Percentiles rank a stretch among this genome's conserved stretches.
These are phyloP conservation scores for Tetraselmis chui DNA, from an alignment of 139 green algal species.

Conservation along the genomic window DNA sequence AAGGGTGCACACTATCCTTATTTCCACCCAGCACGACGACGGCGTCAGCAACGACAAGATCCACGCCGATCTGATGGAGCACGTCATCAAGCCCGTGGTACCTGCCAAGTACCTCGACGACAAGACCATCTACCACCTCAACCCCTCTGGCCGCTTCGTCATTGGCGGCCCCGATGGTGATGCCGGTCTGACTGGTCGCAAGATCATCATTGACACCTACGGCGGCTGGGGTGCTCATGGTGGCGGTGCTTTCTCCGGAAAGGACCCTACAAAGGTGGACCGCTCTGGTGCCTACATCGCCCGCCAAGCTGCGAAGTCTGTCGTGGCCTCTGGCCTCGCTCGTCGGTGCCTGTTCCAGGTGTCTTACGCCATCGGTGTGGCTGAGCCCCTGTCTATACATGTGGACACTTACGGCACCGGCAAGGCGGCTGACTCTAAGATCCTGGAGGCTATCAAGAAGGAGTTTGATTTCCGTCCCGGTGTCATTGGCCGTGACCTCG, in stretches of 20 bases:
- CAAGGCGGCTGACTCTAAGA: slow-evolving; percentile 78
- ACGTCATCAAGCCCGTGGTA: slow-evolving; percentile 99
- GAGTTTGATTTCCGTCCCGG: slow-evolving; percentile 92
- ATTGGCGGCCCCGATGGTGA: slow-evolving; percentile 97
- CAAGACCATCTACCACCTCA: slow-evolving; percentile 99
- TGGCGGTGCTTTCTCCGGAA: slow-evolving; percentile 96
- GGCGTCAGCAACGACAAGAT: slow-evolving; percentile 97
- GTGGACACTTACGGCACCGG: slow-evolving; percentile 98
- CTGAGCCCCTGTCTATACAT: slow-evolving; percentile 93
- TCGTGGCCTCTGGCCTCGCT: slow-evolving; percentile 88
- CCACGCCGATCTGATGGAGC: slow-evolving; percentile 87
- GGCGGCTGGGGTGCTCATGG: slow-evolving; percentile 97
- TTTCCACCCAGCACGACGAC: slow-evolving; percentile 92
- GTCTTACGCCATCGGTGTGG: slow-evolving; percentile 95
- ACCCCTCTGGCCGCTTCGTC: slow-evolving; percentile 94
- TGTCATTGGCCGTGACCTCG: slow-evolving; percentile 84
- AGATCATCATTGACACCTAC: slow-evolving; percentile 99
- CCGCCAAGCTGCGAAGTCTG: slow-evolving; percentile 94
- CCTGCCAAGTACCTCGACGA: slow-evolving; percentile 96
- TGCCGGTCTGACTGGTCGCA: slow-evolving; percentile 93
- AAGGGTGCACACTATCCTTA: slow-evolving; percentile 98
- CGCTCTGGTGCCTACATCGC: slow-evolving; percentile 97
- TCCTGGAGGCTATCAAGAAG: slow-evolving; percentile 80
- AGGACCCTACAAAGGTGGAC: slow-evolving; percentile 81
- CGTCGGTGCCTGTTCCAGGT: slow-evolving; percentile 78